These are phyloP conservation scores for Pistacia atlantica DNA, from an alignment of 345 rosid species.

Conservation along the genomic window DNA sequence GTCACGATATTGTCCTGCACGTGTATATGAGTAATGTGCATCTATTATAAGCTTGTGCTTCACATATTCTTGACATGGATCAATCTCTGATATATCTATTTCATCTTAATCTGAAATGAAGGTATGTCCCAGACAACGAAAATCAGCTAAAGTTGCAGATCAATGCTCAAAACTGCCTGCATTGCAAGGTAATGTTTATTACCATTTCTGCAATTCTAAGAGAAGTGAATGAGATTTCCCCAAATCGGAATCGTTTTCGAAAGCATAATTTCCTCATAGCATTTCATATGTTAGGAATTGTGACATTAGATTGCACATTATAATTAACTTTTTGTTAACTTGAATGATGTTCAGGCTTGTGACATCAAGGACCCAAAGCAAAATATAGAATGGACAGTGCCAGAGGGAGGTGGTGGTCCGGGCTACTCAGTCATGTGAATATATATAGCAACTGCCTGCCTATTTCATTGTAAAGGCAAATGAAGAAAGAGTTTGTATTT, in stretches of 20 bases:
- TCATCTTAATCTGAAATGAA: constrained; percentile 29
- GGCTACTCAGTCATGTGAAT: constrained; percentile 79
- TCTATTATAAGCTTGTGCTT: constrained; percentile 4
- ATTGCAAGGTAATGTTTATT: constrained; percentile 72
- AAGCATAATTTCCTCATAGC: too few relatives aligned
- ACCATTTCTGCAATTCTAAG: too few relatives aligned
- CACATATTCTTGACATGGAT: constrained; percentile 8
- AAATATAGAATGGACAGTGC: constrained; percentile 92
- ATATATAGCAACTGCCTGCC: background rate
- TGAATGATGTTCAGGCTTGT: constrained; percentile 59
- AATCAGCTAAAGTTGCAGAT: constrained; percentile 77
- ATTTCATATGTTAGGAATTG: too few relatives aligned
- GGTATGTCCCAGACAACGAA: constrained; percentile 76
- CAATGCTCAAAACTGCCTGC: constrained; percentile 92
- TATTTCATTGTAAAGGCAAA: background rate
- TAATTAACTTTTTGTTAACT: background rate
- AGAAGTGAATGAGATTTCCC: too few relatives aligned
- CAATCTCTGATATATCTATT: background rate
- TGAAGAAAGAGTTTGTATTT: background rate
- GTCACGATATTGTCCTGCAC: constrained; percentile 92
- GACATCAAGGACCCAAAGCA: constrained; percentile 95
- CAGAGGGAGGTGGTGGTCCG: constrained; percentile 98
- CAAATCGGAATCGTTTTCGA: too few relatives aligned
- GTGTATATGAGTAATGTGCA: constrained; percentile 82
- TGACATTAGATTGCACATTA: too few relatives aligned